Evolutionary conservation across 139 green algal species (phyloP).

Genomic region (Tetratostichococcus sp.): DNA sequence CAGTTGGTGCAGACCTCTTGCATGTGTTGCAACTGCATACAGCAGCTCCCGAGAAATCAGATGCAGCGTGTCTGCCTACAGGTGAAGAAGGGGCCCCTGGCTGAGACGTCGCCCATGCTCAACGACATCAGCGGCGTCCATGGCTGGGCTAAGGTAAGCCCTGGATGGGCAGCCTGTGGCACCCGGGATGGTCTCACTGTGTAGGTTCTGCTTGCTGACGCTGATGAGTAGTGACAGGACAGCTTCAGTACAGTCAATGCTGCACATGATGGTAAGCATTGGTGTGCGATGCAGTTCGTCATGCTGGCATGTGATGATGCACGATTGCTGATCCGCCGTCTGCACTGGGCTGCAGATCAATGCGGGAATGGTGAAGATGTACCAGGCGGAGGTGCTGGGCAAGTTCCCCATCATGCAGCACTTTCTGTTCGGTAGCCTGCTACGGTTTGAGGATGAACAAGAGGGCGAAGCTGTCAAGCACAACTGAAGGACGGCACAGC

Average conservation of each 20-base stretch:
- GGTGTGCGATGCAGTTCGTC: no score
- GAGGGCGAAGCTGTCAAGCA: no score
- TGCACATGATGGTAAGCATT: not conserved
- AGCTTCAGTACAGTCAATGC: not conserved
- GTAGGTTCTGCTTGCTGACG: no score
- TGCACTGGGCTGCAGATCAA: constrained; percentile 60
- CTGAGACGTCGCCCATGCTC: constrained; percentile 93
- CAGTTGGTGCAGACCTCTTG: no score
- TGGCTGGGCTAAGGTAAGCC: constrained; percentile 81
- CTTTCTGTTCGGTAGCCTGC: constrained; percentile 77
- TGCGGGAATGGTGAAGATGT: constrained; percentile 96
- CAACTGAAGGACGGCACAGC: no score
- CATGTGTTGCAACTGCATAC: no score
- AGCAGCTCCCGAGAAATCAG: no score
- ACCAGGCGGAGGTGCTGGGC: constrained; percentile 88
- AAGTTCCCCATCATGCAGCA: constrained; percentile 99
- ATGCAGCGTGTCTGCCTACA: constrained; percentile 16
- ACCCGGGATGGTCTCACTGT: no score
- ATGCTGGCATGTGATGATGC: no score
- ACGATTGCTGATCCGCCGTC: no score
- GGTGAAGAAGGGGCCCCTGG: constrained; percentile 92
- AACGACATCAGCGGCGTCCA: constrained; percentile 88
- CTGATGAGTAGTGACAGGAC: no score
- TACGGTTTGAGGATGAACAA: constrained; percentile 35
- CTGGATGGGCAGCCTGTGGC: no score